These are phyloP conservation scores for Neopestalotiopsis sp. DNA, from an alignment of 2,329 filamentous ascomycete species.

Conservation along the genomic window DNA sequence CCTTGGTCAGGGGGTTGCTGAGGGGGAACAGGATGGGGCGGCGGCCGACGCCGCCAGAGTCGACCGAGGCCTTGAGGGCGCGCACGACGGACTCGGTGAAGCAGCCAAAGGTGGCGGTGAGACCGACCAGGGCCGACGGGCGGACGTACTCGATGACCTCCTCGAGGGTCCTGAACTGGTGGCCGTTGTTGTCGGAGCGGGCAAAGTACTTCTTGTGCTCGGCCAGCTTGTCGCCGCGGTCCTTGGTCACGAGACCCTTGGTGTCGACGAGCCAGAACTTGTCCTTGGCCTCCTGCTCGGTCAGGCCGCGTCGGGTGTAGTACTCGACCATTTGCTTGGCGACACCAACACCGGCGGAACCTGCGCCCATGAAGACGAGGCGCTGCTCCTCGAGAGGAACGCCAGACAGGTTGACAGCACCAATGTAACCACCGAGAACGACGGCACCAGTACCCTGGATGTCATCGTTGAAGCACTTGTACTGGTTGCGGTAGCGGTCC, in stretches of 20 bases:
- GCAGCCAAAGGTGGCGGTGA: slow-evolving; percentile 92
- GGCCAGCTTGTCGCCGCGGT: slow-evolving; percentile 91
- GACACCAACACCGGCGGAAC: slow-evolving; percentile 94
- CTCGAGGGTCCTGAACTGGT: slow-evolving; percentile 79
- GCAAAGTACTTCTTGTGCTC: slow-evolving; percentile 84
- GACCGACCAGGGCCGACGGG: slow-evolving; percentile 91
- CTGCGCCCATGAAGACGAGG: slow-evolving; percentile 94
- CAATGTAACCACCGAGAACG: slow-evolving; percentile 74
- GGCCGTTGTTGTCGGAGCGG: slow-evolving; percentile 66
- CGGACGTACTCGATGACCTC: slow-evolving; percentile 94
- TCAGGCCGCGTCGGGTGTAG: slow-evolving; percentile 90
- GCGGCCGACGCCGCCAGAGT: slow-evolving; percentile 70
- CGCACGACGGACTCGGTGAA: slow-evolving; percentile 89
- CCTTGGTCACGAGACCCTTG: slow-evolving; percentile 89
- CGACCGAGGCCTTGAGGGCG: slow-evolving; percentile 68
- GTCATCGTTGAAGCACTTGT: slow-evolving; percentile 98
- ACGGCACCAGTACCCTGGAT: slow-evolving; percentile 97
- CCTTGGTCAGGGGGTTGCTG: slow-evolving; percentile 94
- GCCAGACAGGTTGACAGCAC: slow-evolving; percentile 81
- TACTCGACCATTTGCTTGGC: slow-evolving; percentile 98
- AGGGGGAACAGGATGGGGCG: slow-evolving; percentile 93
- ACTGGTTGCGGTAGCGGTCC: slow-evolving; percentile 83
- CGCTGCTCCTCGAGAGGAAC: slow-evolving; percentile 88
- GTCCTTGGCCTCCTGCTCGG: slow-evolving; percentile 82
- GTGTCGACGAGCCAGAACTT: slow-evolving; percentile 99